phyloP scores from a whole-genome alignment of 768 basidiomycete genomes.

The Amylocystis lapponica region DNA sequence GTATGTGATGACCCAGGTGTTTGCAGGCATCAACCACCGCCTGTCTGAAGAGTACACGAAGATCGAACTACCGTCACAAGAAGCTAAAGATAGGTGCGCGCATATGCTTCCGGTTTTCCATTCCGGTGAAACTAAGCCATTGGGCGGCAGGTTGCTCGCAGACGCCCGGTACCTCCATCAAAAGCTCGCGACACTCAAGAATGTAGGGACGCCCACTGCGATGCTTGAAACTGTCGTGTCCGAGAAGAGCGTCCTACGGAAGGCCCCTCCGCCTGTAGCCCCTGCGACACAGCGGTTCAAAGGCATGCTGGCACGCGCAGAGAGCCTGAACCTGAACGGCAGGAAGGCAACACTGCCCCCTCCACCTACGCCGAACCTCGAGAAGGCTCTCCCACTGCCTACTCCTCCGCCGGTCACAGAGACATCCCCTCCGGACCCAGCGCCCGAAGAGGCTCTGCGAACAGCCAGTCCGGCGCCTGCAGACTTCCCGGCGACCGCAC shows the following conservation, averaged over 20 bases:
- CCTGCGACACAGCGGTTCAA: conserved; percentile 17
- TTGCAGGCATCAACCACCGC: conserved; percentile 87
- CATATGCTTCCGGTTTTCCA: background rate
- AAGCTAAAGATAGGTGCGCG: conserved; percentile 79
- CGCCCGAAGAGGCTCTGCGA: no score
- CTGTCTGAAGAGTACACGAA: conserved; percentile 81
- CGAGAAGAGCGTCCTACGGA: conserved; percentile 47
- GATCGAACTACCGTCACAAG: conserved; percentile 76
- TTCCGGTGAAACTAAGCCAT: background rate
- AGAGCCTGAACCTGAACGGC: conserved; percentile 8
- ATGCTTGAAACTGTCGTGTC: conserved; percentile 84
- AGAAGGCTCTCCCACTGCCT: conserved; percentile 19
- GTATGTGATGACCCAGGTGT: conserved; percentile 94
- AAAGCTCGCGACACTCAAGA: conserved; percentile 70
- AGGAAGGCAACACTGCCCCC: no score
- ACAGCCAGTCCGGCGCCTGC: no score
- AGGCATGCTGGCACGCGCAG: conserved; percentile 18
- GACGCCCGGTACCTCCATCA: conserved; percentile 76
- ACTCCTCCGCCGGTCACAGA: conserved; percentile 5
- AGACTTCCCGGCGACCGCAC: no score
- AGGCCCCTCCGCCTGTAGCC: conserved; percentile 3
- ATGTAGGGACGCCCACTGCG: conserved; percentile 58
- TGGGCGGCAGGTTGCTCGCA: conserved; percentile 55
- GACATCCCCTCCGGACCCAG: conserved; percentile 5
- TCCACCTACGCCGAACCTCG: conserved; percentile 19